Base-by-base conservation (phyloP, 768 basidiomycete species). In the Xerocomus potaroensis region DNA sequence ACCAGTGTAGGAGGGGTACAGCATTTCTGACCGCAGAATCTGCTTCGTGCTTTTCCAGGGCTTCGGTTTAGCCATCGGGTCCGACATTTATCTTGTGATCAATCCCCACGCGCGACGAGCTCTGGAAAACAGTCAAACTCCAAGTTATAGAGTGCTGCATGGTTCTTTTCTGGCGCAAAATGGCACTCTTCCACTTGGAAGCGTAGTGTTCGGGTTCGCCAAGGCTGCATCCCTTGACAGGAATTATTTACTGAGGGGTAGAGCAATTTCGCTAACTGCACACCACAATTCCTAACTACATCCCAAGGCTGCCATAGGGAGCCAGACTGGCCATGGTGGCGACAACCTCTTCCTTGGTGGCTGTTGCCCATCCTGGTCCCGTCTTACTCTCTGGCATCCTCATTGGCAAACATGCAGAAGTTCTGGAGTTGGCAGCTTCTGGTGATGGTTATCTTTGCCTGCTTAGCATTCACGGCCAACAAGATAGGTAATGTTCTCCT, bases 391-490 rank as follows among this genome's bases (percentile, higher is more conserved):
- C 69, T 77, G 1, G 81, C 77, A 49, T 88, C 80, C 22, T 89
- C 87, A 15, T 69, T 91, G 47, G 77, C 79, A 26, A 90, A 91
- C 64, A 75, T 89, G 48, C 89, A 93, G 65, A 75, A 77, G 30
- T 73, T 81, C 58, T 71, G 78, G 54, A 84, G 81, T 62, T 70
- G 79, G 61, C 85, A 91, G 57, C 74, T 91, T 24, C 71, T 80
- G 8, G 75, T 89, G 49, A 91, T 91, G 90, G 80, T 91, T 40
- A 36, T 76, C 86, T 86, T 92, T 57, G 84, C 87, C 15, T 90
- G 86, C 56, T 77, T 77, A 45, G 77, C 85, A 22, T 90, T 82
- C 63, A 75, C 80, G 10, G 84, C 84, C 33, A 88, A 87, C 63
- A 78, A 76, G 61, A 73, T 76, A 19, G 76, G 81, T 19, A 80